Conservation (phyloP, 176 grass and related monocot genomes). For the Typha latifolia region DNA sequence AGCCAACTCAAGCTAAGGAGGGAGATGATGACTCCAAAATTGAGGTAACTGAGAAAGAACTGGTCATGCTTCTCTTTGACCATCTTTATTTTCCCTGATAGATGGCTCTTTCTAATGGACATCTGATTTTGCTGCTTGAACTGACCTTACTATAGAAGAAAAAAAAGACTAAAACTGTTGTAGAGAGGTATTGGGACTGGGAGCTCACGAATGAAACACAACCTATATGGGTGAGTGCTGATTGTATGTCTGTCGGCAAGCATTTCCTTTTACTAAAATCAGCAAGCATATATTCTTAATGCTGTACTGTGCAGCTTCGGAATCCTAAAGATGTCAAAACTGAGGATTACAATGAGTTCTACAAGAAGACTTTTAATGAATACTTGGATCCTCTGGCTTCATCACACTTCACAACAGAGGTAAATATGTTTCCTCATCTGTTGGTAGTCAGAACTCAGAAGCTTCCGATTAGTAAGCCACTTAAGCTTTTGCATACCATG, state of each 20-base stretch:
- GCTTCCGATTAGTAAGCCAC: background rate
- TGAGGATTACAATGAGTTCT: constrained; percentile 94
- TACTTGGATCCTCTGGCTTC: constrained; percentile 77
- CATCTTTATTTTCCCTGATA: background rate
- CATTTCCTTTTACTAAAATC: constrained; percentile 4
- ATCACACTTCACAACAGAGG: constrained; percentile 97
- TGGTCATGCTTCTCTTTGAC: background rate
- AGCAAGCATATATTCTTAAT: background rate
- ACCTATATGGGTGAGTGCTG: constrained; percentile 70
- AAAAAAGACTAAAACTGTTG: constrained; percentile 86
- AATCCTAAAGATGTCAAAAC: constrained; percentile 83
- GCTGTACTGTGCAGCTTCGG: constrained; percentile 42
- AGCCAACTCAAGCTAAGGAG: constrained; percentile 61
- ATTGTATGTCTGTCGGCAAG: background rate
- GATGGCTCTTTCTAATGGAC: background rate
- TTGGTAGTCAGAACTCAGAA: background rate
- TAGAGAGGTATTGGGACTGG: constrained; percentile 98
- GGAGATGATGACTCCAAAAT: constrained; percentile 44
- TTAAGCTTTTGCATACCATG: background rate
- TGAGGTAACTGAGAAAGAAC: constrained; percentile 43
- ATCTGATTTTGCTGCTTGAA: background rate
- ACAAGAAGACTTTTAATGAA: constrained; percentile 92
- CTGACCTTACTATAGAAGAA: constrained; percentile 35
- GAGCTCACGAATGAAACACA: constrained; percentile 96
- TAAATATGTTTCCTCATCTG: background rate